These are phyloP conservation scores for Pseudogymnoascus sp. DNA, from an alignment of 2,329 filamentous ascomycete species.

Conservation along the genomic window DNA sequence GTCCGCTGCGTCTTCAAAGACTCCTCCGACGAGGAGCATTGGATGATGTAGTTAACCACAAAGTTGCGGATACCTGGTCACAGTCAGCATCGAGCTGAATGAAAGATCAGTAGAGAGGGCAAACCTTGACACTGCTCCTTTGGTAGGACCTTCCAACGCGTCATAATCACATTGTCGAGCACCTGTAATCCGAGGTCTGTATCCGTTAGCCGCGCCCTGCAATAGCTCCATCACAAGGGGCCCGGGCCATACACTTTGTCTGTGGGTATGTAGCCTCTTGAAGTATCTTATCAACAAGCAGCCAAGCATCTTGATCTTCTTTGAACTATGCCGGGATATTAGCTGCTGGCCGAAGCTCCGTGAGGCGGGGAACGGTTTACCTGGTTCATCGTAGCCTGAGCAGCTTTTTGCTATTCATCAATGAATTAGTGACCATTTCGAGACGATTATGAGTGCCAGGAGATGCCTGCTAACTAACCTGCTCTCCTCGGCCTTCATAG, in stretches of 20 bases:
- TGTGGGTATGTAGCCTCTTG: constrained; percentile 88
- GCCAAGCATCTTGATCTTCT: constrained; percentile 96
- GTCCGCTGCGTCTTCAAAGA: constrained; percentile 76
- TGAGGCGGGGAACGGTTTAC: constrained; percentile 41
- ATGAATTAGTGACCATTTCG: constrained; percentile 31
- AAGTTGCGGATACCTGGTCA: constrained; percentile 89
- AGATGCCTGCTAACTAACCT: constrained; percentile 50
- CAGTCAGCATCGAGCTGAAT: constrained; percentile 19
- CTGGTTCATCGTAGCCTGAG: constrained; percentile 87
- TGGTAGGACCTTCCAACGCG: constrained; percentile 95
- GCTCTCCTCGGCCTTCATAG: constrained; percentile 91
- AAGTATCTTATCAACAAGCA: constrained; percentile 94
- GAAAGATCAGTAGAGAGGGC: constrained; percentile 21
- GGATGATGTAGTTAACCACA: constrained; percentile 96
- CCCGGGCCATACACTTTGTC: constrained; percentile 72
- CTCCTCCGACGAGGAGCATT: constrained; percentile 85
- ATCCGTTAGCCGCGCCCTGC: constrained; percentile 10
- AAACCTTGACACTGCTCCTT: constrained; percentile 89
- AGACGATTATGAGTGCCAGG: background rate
- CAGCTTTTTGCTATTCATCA: constrained; percentile 78
- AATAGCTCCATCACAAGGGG: background rate
- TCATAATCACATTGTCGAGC: constrained; percentile 96
- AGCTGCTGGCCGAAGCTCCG: constrained; percentile 15
- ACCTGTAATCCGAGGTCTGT: constrained; percentile 89
- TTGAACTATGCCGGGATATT: constrained; percentile 64